Evolutionary conservation across 2,329 filamentous ascomycete genomes (phyloP).

Genomic region (Fusarium sp.): DNA sequence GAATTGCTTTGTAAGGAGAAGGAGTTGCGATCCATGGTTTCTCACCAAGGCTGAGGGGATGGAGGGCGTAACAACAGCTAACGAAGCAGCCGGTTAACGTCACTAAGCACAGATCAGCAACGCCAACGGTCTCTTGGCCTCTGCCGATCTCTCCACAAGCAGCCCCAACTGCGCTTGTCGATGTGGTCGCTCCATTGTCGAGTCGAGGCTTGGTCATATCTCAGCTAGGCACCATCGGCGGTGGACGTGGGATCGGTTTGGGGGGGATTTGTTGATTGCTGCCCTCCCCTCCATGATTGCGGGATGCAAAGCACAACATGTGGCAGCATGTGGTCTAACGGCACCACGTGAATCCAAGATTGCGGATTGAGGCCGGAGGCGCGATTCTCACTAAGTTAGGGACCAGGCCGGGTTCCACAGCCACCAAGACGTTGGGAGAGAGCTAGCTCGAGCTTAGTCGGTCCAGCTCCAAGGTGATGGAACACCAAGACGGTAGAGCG

Average conservation of each 20-base stretch:
- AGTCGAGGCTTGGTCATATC: slow-evolving; percentile 28
- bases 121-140: background rate
- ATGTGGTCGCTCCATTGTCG: background rate
- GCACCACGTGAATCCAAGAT: slow-evolving; percentile 35
- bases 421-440: slow-evolving; percentile 5
- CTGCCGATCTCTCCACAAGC: slow-evolving; percentile 30
- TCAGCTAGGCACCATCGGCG: slow-evolving; percentile 39
- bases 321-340: slow-evolving; percentile 28
- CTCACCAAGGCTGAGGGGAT: background rate
- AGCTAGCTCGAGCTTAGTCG: background rate
- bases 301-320: slow-evolving; percentile 10
- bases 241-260: slow-evolving; percentile 22
- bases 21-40: background rate
- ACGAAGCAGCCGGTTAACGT: background rate
- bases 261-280: slow-evolving; percentile 7
- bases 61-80: background rate
- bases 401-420: slow-evolving; percentile 2
- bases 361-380: slow-evolving; percentile 21
- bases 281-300: slow-evolving; percentile 8
- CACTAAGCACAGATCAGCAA: slow-evolving; percentile 6
- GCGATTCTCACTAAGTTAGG: slow-evolving; percentile 13
- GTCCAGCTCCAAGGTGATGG: background rate
- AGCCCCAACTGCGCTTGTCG: slow-evolving; percentile 13
- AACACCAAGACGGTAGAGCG: background rate
- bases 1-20: slow-evolving; percentile 5